Conservation (phyloP, 495 filamentous ascomycete species). For the Neurospora sp. region DNA sequence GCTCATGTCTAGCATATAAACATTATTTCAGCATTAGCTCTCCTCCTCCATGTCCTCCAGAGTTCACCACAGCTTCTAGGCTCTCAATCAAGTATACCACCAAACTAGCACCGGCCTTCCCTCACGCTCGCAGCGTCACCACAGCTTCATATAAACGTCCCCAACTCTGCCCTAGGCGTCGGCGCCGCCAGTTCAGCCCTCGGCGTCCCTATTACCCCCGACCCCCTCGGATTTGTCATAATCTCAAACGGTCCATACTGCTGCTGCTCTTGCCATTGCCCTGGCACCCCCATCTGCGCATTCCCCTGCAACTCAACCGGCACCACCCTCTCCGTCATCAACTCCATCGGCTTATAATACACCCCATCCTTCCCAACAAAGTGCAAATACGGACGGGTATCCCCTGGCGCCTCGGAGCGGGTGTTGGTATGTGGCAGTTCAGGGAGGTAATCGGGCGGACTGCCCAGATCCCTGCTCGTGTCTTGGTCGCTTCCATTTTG, state of each 20-base stretch:
- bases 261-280: too few relatives aligned
- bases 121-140: too few relatives aligned
- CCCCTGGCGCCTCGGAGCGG: background rate
- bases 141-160: background rate
- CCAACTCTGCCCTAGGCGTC: background rate
- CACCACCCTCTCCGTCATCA: background rate
- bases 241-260: background rate
- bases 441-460: background rate
- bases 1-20: too few relatives aligned
- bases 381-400: background rate
- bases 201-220: background rate
- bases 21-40: too few relatives aligned
- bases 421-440: background rate
- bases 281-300: background rate
- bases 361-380: background rate
- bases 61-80: too few relatives aligned
- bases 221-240: background rate
- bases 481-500: background rate
- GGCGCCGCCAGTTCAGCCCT: background rate
- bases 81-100: too few relatives aligned
- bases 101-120: too few relatives aligned
- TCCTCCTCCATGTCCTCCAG: too few relatives aligned
- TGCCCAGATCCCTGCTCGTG: background rate
- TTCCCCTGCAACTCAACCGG: background rate
- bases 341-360: background rate